phyloP scores from a whole-genome alignment of 2,329 filamentous ascomycete genomes.

The Colletotrichum sansevieriae region DNA sequence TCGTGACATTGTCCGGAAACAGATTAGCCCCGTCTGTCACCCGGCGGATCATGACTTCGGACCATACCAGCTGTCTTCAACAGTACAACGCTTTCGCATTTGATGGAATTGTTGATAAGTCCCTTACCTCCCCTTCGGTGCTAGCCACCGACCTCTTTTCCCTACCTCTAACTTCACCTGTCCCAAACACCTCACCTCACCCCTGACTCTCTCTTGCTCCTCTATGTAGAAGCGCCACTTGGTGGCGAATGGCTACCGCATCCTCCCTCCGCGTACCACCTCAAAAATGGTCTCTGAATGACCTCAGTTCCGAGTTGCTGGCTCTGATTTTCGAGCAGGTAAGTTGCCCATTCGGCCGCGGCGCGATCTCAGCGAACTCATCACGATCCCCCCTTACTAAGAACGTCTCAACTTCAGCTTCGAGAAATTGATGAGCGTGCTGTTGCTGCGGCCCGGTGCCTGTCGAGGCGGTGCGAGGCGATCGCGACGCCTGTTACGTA shows the following conservation, averaged over 20 bases:
- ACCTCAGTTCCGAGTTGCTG: conserved; percentile 59
- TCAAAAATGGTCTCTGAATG: conserved; percentile 48
- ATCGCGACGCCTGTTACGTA: conserved; percentile 60
- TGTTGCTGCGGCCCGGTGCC: conserved; percentile 51
- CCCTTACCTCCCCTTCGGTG: conserved; percentile 27
- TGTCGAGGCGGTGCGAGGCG: conserved; percentile 56
- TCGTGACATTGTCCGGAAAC: conserved; percentile 44
- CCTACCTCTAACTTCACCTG: conserved; percentile 18
- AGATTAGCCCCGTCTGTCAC: conserved; percentile 43
- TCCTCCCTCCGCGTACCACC: conserved; percentile 38
- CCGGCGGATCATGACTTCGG: conserved; percentile 42
- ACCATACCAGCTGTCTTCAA: conserved; percentile 38
- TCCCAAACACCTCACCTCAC: conserved; percentile 13
- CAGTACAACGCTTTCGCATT: conserved; percentile 27
- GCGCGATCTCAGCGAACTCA: background rate
- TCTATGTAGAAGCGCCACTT: conserved; percentile 39
- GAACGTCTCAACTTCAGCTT: conserved; percentile 49
- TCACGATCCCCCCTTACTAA: background rate
- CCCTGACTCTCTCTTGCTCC: conserved; percentile 36
- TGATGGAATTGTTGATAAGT: conserved; percentile 42
- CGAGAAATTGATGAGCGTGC: conserved; percentile 52
- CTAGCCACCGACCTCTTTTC: background rate
- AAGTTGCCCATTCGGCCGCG: conserved; percentile 23
- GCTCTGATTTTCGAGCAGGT: conserved; percentile 58
- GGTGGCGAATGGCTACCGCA: conserved; percentile 45